phyloP scores from a whole-genome alignment of 192 early-diverging fungal genomes.

The Diversispora epigaea region DNA sequence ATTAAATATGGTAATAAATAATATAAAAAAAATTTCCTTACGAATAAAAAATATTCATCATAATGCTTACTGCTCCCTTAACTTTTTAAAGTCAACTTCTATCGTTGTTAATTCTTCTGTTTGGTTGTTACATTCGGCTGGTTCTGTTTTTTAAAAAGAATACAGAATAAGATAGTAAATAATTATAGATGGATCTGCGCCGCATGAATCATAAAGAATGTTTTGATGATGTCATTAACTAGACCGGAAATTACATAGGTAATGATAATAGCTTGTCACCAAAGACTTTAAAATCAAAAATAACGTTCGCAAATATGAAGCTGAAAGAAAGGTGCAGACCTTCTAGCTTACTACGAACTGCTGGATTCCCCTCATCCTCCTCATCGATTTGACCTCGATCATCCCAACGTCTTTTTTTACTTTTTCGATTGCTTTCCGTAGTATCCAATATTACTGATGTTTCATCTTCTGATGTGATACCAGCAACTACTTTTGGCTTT shows the following conservation, averaged over 20 bases:
- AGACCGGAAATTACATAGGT: background rate
- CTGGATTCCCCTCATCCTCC: background rate
- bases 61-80: slow-evolving; percentile 16
- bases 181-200: no score
- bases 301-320: background rate
- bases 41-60: background rate
- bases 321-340: background rate
- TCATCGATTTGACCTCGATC: background rate
- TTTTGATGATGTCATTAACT: no score
- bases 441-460: background rate
- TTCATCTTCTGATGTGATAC: slow-evolving; percentile 12
- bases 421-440: background rate
- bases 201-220: no score
- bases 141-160: background rate
- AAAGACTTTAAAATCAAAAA: background rate
- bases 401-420: slow-evolving; percentile 10
- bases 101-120: background rate
- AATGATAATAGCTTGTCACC: background rate
- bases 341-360: background rate
- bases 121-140: background rate
- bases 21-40: background rate
- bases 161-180: no score
- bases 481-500: background rate
- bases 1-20: background rate
- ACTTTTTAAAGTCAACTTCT: background rate